A percentile compares a stretch with the other conserved stretches of the same genome.
Conservation (phyloP, 306 rosid species). For the Cotoneaster glaucophyllus region DNA sequence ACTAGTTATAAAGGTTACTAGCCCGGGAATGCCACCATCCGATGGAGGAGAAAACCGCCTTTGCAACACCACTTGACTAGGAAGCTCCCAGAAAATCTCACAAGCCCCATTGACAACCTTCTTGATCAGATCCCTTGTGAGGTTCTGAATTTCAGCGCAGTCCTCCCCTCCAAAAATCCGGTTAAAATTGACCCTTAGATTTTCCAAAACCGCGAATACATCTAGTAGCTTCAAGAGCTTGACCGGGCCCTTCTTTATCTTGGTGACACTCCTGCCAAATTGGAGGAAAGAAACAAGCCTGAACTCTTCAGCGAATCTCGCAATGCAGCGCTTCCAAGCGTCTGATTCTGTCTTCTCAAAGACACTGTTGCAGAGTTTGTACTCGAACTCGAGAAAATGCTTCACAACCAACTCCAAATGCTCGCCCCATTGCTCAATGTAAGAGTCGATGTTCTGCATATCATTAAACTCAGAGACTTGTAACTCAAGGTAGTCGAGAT, state of each 20-base stretch:
- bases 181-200: constrained; percentile 56
- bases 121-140: constrained; percentile 64
- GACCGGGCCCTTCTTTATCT: constrained; percentile 52
- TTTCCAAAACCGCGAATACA: constrained; percentile 53
- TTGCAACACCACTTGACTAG: constrained; percentile 65
- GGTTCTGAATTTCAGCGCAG: constrained; percentile 48
- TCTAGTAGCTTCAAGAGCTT: constrained; percentile 71
- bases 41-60: constrained; percentile 61
- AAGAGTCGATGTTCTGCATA: constrained; percentile 23
- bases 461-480: constrained; percentile 28
- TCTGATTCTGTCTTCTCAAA: constrained; percentile 45
- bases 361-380: constrained; percentile 36
- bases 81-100: constrained; percentile 74
- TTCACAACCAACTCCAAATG: constrained; percentile 56
- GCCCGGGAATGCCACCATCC: constrained; percentile 72
- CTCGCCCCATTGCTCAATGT: constrained; percentile 57
- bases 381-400: constrained; percentile 44
- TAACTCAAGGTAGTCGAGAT: constrained; percentile 59
- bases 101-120: constrained; percentile 51
- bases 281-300: constrained; percentile 56
- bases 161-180: constrained; percentile 50
- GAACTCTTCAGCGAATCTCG: constrained; percentile 47
- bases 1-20: constrained; percentile 57
- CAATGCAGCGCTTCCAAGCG: constrained; percentile 42
- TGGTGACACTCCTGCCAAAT: constrained; percentile 54